These are phyloP conservation scores for Sicyos baderoa DNA, from an alignment of 306 rosid genomes.

Conservation along the genomic window DNA sequence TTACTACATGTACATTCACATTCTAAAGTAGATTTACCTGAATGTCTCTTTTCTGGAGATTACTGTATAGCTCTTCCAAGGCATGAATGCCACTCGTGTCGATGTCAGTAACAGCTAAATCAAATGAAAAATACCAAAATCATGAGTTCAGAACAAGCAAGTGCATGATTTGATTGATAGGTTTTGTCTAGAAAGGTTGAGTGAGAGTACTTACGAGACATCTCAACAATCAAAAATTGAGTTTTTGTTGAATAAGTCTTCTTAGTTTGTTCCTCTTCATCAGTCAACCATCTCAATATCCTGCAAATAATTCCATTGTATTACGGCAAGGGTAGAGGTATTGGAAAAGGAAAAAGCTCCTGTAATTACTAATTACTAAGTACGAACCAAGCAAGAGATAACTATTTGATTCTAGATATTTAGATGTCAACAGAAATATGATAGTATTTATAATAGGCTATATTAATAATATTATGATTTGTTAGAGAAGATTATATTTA, in stretches of 20 bases:
- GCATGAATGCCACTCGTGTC: constrained; percentile 97
- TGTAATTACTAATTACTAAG: background rate
- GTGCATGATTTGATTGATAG: background rate
- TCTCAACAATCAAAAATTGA: constrained; percentile 75
- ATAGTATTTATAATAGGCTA: too few species aligned
- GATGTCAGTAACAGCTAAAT: constrained; percentile 78
- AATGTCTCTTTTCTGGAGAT: constrained; percentile 62
- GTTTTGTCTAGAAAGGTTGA: constrained; percentile 6
- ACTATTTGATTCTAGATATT: background rate
- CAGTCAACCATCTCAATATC: constrained; percentile 71
- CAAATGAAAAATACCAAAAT: constrained; percentile 10
- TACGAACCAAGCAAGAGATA: background rate
- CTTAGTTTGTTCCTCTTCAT: constrained; percentile 62
- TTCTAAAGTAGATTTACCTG: constrained; percentile 39
- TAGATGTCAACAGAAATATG: background rate
- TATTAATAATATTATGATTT: too few species aligned
- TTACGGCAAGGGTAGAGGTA: background rate
- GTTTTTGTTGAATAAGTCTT: constrained; percentile 40
- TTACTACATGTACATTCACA: background rate
- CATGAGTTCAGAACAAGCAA: background rate
- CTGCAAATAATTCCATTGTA: constrained; percentile 32
- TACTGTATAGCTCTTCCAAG: constrained; percentile 65
- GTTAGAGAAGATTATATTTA: too few species aligned
- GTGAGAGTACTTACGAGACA: constrained; percentile 61
- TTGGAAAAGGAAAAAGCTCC: background rate